Evolutionary conservation across 768 basidiomycete genomes (phyloP), one percentile per base, ranked within the genome.

Genomic region (Auricularia sp.): DNA sequence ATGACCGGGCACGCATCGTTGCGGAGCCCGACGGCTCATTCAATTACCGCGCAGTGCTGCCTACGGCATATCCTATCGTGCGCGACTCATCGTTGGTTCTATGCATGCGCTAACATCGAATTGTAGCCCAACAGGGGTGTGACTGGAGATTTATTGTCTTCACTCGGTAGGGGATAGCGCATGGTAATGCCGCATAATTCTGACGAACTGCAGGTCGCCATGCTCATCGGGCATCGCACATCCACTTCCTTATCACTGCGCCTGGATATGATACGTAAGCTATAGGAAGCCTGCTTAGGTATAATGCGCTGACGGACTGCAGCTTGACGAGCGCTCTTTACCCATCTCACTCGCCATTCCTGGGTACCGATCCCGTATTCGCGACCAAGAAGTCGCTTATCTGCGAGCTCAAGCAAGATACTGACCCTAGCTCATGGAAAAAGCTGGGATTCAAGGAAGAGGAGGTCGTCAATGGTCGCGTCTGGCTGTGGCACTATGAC

Each of bases 341-440:
- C 65, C 75, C 75, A 7, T 70, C 71, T 3, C 72, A 74, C 65
- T 74, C 73, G 35, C 75, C 75, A 18, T 76, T 76, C 71, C 72
- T 76, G 10, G 75, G 75, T 54, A 76, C 74, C 0, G 75, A 76
- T 66, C 75, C 75, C 36, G 75, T 76, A 2, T 76, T 76, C 62
- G 75, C 75, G 37, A 76, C 75, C 2, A 73, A 72, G 70, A 75
- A 73, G 66, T 73, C 72, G 45, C 73, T 76, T 35, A 70, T 76
- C 62, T 72, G 72, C 65, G 66, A 72, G 29, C 68, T 76, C 37
- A 64, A 64, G 3, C 71, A 73, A 54, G 73, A 73, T 64, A 64
- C 58, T 4, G 72, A 76, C 37, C 69, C 72, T 5, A 54, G 61
- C 45, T 65, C 70, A 18, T 76, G 75, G 75, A 62, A 37, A 8